These are phyloP conservation scores for Stemphylium lycopersici DNA, from an alignment of 2,329 filamentous ascomycete genomes.

Conservation along the genomic window DNA sequence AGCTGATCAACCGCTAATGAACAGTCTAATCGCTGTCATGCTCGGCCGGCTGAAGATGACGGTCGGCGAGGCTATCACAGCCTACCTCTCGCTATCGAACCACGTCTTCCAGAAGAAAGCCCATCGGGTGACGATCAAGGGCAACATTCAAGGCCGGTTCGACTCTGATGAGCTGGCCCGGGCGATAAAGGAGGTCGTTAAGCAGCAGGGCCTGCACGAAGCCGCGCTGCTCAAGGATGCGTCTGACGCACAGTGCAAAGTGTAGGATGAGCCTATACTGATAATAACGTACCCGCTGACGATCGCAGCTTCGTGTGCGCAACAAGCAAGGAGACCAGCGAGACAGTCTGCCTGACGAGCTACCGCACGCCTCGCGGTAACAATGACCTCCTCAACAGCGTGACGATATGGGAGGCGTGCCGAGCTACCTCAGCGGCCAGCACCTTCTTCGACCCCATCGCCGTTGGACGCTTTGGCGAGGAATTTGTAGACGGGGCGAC, in stretches of 20 bases:
- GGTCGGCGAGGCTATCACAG: constrained; percentile 14
- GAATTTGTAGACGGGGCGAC: constrained; percentile 51
- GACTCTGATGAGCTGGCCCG: constrained; percentile 23
- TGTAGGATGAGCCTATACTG: constrained; percentile 3
- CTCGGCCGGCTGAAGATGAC: constrained; percentile 14
- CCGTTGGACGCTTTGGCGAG: constrained; percentile 23
- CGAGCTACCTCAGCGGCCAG: constrained; percentile 20
- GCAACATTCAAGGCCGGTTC: too few species aligned
- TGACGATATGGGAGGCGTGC: constrained; percentile 27
- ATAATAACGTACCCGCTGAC: not conserved
- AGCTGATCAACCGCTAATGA: too few species aligned
- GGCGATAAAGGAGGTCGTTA: constrained; percentile 19
- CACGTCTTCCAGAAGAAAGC: constrained; percentile 18
- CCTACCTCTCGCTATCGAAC: constrained; percentile 13
- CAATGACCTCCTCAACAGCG: constrained; percentile 25
- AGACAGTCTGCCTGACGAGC: constrained; percentile 42
- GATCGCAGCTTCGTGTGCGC: constrained; percentile 22
- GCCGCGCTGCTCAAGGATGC: constrained; percentile 17
- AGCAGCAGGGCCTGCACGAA: constrained; percentile 17
- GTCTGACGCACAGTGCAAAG: constrained; percentile 8
- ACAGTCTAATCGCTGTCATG: constrained; percentile 17
- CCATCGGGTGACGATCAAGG: constrained; percentile 18
- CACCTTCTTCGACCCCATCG: constrained; percentile 23
- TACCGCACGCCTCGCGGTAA: constrained; percentile 35
- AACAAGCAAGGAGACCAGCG: constrained; percentile 40